phyloP scores from a whole-genome alignment of 352 stramenopile genomes.

The Pythium phragmitis region DNA sequence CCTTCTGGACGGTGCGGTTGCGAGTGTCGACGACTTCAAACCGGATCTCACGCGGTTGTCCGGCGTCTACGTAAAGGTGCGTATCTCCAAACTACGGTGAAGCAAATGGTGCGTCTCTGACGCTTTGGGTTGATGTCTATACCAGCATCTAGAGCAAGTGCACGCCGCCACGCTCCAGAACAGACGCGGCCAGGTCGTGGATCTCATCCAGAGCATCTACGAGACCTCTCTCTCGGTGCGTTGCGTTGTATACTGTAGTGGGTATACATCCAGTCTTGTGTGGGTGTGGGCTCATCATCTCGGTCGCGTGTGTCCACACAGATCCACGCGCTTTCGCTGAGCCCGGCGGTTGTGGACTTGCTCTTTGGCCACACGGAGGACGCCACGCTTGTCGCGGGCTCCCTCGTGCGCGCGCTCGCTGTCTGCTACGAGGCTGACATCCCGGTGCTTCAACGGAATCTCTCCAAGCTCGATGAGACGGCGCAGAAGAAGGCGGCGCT shows the following conservation, averaged over 20 bases:
- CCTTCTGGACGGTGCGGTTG: conserved; percentile 8
- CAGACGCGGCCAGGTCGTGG: conserved; percentile 38
- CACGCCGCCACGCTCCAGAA: conserved; percentile 27
- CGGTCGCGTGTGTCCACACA: neutral
- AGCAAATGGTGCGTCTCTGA: no score
- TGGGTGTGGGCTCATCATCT: no score
- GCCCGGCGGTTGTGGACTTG: conserved; percentile 18
- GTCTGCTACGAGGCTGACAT: conserved; percentile 63
- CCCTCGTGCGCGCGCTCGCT: conserved; percentile 49
- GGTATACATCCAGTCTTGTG: neutral
- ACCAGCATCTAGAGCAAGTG: conserved; percentile 42
- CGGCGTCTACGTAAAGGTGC: conserved; percentile 39
- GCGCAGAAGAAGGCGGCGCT: conserved; percentile 30
- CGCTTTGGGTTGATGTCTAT: neutral
- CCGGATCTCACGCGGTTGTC: conserved; percentile 20
- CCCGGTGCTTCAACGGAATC: conserved; percentile 41
- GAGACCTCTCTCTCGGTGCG: conserved; percentile 49
- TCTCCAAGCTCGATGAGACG: conserved; percentile 46
- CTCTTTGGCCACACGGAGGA: conserved; percentile 34
- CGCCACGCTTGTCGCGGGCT: conserved; percentile 31
- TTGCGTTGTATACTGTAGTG: neutral
- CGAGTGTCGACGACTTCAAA: conserved; percentile 23
- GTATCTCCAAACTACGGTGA: neutral
- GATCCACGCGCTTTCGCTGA: conserved; percentile 29
- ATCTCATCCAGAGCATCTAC: conserved; percentile 41